Percentiles rank a stretch among this genome's conserved stretches.
These are phyloP conservation scores for Parachlorella kessleri DNA, from an alignment of 139 green algal species.

Conservation along the genomic window DNA sequence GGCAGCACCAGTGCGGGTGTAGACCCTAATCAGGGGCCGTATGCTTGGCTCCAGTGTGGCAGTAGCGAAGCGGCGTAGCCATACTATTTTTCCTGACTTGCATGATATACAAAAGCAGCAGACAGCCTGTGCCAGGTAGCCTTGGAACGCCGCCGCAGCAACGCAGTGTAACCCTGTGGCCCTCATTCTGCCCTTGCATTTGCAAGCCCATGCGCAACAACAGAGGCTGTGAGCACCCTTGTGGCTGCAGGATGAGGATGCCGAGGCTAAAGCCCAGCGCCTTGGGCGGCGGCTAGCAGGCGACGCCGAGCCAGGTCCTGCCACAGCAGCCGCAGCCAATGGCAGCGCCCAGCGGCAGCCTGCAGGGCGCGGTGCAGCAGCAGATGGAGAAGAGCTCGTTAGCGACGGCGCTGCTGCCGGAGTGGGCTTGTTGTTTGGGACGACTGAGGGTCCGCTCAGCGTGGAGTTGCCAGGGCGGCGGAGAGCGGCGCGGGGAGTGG, in stretches of 20 bases:
- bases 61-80: too few species aligned
- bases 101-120: too few species aligned
- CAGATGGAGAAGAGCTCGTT: slow-evolving; percentile 9
- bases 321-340: slow-evolving; percentile 4
- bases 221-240: too few species aligned
- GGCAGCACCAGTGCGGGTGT: too few species aligned
- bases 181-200: too few species aligned
- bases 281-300: slow-evolving; percentile 27
- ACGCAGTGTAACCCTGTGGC: too few species aligned
- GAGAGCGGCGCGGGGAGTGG: slow-evolving; percentile 2
- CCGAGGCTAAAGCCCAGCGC: slow-evolving; percentile 62
- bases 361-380: background rate
- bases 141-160: too few species aligned
- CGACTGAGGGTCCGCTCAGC: slow-evolving; percentile 6
- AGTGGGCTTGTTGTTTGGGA: background rate
- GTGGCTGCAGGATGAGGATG: slow-evolving; percentile 48
- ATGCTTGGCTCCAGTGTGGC: too few species aligned
- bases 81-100: too few species aligned
- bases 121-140: too few species aligned
- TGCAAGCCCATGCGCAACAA: too few species aligned
- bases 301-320: slow-evolving; percentile 1
- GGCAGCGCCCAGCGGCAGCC: background rate
- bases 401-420: background rate
- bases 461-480: background rate
- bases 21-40: too few species aligned